Percentiles rank a stretch among this genome's conserved stretches.
Conservation (phyloP, 2,329 filamentous ascomycete species). For the Aspergillus ruber region DNA sequence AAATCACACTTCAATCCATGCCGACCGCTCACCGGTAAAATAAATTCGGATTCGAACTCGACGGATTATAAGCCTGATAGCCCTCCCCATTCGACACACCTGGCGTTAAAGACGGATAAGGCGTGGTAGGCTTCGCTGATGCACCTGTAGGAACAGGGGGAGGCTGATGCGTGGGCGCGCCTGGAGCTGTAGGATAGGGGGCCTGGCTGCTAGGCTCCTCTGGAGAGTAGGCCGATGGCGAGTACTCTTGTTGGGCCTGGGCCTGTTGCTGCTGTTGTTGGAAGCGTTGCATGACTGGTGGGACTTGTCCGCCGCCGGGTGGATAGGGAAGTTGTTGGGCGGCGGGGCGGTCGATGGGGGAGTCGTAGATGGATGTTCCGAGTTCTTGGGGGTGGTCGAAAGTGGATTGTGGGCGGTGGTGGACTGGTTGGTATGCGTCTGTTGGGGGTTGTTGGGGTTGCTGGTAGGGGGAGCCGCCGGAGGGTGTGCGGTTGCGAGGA, state of each 20-base stretch:
- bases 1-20: too few species aligned
- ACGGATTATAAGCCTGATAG: slow-evolving; percentile 34
- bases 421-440: slow-evolving; percentile 36
- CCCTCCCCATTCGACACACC: slow-evolving; percentile 17
- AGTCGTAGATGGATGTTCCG: slow-evolving; percentile 70
- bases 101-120: slow-evolving; percentile 28
- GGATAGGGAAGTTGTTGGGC: slow-evolving; percentile 29
- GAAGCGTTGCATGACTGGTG: slow-evolving; percentile 24
- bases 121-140: slow-evolving; percentile 19
- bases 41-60: slow-evolving; percentile 31
- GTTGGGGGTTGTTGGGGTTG: slow-evolving; percentile 48
- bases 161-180: slow-evolving; percentile 26
- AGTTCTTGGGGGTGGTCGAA: slow-evolving; percentile 71
- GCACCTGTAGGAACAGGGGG: slow-evolving; percentile 27
- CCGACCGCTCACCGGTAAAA: slow-evolving; percentile 29
- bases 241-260: slow-evolving; percentile 32
- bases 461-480: slow-evolving; percentile 28
- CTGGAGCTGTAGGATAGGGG: slow-evolving; percentile 26
- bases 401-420: slow-evolving; percentile 59
- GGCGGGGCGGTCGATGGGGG: slow-evolving; percentile 50
- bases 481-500: slow-evolving; percentile 29
- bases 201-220: slow-evolving; percentile 23
- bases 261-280: slow-evolving; percentile 26
- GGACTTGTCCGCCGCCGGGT: slow-evolving; percentile 18
- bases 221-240: slow-evolving; percentile 34